Percentiles rank a stretch among this genome's conserved stretches.
Conservation (phyloP, 495 filamentous ascomycete genomes). For the Copromyces sp. region DNA sequence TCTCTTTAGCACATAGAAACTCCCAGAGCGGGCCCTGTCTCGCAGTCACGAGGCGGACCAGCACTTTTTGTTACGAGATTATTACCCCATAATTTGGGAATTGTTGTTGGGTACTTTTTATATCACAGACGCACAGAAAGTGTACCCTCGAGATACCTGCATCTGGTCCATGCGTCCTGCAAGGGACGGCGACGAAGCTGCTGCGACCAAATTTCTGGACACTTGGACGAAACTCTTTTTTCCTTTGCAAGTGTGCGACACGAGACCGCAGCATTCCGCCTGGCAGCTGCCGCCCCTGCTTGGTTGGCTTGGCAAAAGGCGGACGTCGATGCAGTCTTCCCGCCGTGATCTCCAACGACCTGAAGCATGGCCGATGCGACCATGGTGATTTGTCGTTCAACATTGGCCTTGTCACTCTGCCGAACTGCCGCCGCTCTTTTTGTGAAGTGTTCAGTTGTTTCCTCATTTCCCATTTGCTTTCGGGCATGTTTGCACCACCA, state of each 20-base stretch:
- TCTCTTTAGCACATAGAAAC: conserved; percentile 28
- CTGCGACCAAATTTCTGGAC: not conserved
- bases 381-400: not conserved
- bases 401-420: not conserved
- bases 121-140: not conserved
- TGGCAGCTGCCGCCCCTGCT: conserved; percentile 3
- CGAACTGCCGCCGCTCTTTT: not conserved
- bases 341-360: not conserved
- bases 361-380: not conserved
- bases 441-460: not conserved
- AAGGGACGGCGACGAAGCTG: conserved; percentile 18
- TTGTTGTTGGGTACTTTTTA: conserved; percentile 8
- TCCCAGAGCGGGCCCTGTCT: conserved; percentile 3
- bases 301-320: not conserved
- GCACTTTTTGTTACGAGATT: conserved; percentile 23
- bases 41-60: conserved; percentile 21
- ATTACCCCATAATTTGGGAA: conserved; percentile 20
- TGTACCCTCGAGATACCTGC: conserved; percentile 7
- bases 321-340: not conserved
- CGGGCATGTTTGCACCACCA: conserved; percentile 9
- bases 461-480: not conserved
- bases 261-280: conserved; percentile 10
- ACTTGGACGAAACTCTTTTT: not conserved
- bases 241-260: not conserved
- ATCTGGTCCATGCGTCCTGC: conserved; percentile 4